Evolutionary conservation across 106 monocot species (phyloP).

Genomic region (Alisma plantagoaquatica): DNA sequence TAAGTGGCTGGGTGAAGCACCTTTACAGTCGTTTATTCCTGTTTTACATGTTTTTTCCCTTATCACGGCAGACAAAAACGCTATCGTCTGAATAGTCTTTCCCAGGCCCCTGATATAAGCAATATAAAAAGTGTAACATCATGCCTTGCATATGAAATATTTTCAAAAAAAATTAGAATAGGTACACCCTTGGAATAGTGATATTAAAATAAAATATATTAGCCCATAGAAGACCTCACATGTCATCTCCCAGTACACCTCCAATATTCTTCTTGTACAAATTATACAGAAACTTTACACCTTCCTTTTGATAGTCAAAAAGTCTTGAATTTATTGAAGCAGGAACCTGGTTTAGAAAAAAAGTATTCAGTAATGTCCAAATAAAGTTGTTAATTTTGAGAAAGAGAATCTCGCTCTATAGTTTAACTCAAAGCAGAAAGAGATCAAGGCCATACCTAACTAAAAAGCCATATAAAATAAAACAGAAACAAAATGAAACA

Average conservation of each 20-base stretch:
- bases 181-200: neutral
- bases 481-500: too few species aligned
- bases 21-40: constrained; percentile 1
- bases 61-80: constrained; percentile 75
- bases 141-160: neutral
- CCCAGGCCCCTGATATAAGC: constrained; percentile 65
- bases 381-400: neutral
- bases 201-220: too few species aligned
- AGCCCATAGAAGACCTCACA: constrained; percentile 44
- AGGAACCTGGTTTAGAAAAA: constrained; percentile 63
- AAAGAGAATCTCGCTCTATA: neutral
- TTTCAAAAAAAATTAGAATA: neutral
- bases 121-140: neutral
- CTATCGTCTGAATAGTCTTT: constrained; percentile 94
- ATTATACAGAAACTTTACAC: constrained; percentile 68
- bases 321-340: constrained; percentile 83
- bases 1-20: neutral
- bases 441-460: neutral
- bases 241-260: constrained; percentile 97
- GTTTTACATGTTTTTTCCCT: constrained; percentile 37
- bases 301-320: constrained; percentile 80
- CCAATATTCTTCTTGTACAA: constrained; percentile 81
- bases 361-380: neutral
- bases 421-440: neutral
- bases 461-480: neutral